Conservation (phyloP, 257 asterid species). For the Solanum bukasovii region DNA sequence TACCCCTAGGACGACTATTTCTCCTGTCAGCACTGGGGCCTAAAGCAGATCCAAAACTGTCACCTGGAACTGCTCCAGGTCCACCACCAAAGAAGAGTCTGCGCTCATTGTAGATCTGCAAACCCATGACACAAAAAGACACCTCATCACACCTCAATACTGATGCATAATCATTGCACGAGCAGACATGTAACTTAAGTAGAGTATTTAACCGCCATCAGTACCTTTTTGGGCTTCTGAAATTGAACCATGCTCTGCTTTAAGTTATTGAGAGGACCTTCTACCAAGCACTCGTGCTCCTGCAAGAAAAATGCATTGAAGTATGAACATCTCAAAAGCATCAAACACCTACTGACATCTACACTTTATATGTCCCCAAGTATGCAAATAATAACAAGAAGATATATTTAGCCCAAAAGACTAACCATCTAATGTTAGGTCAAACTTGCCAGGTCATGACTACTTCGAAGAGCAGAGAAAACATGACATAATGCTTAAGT, state of each 20-base stretch:
- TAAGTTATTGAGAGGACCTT: constrained; percentile 93
- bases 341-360: background rate
- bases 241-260: constrained; percentile 99
- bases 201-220: background rate
- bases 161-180: background rate
- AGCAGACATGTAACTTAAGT: background rate
- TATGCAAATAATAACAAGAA: background rate
- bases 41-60: constrained; percentile 61
- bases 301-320: constrained; percentile 1
- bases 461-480: background rate
- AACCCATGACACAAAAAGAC: background rate
- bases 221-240: constrained; percentile 97
- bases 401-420: background rate
- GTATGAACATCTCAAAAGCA: background rate
- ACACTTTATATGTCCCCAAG: background rate
- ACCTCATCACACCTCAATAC: background rate
- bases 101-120: constrained; percentile 81
- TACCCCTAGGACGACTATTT: constrained; percentile 86
- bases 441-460: background rate
- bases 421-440: background rate
- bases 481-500: background rate
- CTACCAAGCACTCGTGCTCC: constrained; percentile 99
- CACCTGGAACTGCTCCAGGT: constrained; percentile 60
- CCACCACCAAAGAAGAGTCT: constrained; percentile 90
- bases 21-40: constrained; percentile 65